These are phyloP conservation scores for Margaritispora aquatica DNA, from an alignment of 495 filamentous ascomycete species.

Conservation along the genomic window DNA sequence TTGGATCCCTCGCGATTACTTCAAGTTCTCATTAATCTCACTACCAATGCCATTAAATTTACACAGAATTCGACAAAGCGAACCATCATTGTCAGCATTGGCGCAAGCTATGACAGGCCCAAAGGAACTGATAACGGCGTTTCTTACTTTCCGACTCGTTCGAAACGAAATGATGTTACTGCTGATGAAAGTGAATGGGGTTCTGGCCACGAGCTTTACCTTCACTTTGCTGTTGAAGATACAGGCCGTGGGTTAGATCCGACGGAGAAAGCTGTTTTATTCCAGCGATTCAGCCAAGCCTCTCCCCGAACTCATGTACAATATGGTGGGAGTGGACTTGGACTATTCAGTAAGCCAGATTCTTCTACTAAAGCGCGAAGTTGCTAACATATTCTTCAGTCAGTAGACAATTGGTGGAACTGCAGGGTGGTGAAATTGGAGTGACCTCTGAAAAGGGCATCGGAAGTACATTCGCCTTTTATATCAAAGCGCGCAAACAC, in stretches of 20 bases:
- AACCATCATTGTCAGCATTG: slow-evolving; percentile 63
- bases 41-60: slow-evolving; percentile 80
- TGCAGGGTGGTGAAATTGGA: slow-evolving; percentile 81
- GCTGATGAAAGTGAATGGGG: slow-evolving; percentile 62
- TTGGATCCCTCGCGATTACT: slow-evolving; percentile 71
- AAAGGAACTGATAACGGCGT: slow-evolving; percentile 33
- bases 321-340: slow-evolving; percentile 79
- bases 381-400: slow-evolving; percentile 26
- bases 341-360: slow-evolving; percentile 82
- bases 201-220: slow-evolving; percentile 56
- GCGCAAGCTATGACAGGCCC: slow-evolving; percentile 53
- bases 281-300: slow-evolving; percentile 77
- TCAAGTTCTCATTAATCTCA: slow-evolving; percentile 74
- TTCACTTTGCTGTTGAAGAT: slow-evolving; percentile 72
- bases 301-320: slow-evolving; percentile 68
- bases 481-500: slow-evolving; percentile 42
- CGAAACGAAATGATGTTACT: slow-evolving; percentile 40
- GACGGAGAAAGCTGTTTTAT: slow-evolving; percentile 67
- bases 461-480: slow-evolving; percentile 83
- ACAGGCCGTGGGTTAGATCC: slow-evolving; percentile 71
- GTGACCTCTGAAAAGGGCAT: slow-evolving; percentile 63
- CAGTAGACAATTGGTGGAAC: slow-evolving; percentile 59
- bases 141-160: slow-evolving; percentile 50
- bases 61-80: slow-evolving; percentile 51
- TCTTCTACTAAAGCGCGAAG: slow-evolving; percentile 32